phyloP scores from a whole-genome alignment of 2,329 filamentous ascomycete species.

The Venturiaceae sp. region DNA sequence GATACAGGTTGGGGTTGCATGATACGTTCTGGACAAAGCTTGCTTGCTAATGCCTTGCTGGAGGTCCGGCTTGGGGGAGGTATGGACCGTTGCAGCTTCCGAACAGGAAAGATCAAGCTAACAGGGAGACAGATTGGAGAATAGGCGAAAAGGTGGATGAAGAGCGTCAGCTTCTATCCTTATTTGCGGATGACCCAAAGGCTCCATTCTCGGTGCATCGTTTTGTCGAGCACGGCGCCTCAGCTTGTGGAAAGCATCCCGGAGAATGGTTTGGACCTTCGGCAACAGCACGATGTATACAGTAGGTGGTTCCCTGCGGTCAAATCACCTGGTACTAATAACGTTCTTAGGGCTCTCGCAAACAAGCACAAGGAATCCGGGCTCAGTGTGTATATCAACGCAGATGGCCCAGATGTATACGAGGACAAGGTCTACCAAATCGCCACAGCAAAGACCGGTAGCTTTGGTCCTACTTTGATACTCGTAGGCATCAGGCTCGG shows the following conservation, averaged over 20 bases:
- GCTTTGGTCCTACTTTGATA: constrained; percentile 76
- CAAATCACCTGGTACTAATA: constrained; percentile 8
- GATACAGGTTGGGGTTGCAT: constrained; percentile 98
- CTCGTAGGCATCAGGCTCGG: constrained; percentile 82
- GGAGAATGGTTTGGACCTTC: constrained; percentile 99
- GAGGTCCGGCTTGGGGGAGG: constrained; percentile 69
- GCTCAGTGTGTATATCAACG: constrained; percentile 78
- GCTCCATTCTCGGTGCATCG: constrained; percentile 92
- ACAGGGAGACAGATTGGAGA: constrained; percentile 56
- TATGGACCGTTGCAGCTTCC: constrained; percentile 25
- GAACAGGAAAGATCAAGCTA: neutral
- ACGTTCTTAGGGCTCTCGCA: constrained; percentile 57
- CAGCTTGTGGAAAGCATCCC: constrained; percentile 83
- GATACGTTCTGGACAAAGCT: constrained; percentile 91
- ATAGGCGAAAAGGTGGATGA: constrained; percentile 46
- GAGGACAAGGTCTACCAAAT: constrained; percentile 77
- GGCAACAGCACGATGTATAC: constrained; percentile 86
- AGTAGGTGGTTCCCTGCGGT: constrained; percentile 45
- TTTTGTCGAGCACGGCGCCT: constrained; percentile 81
- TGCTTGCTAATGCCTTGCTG: constrained; percentile 77
- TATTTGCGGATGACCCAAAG: constrained; percentile 79
- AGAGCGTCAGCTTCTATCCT: constrained; percentile 62
- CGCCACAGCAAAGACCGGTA: constrained; percentile 55
- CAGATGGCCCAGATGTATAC: constrained; percentile 85
- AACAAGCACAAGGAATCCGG: constrained; percentile 51